Evolutionary conservation across 805 yeast genomes (phyloP), one percentile per base, ranked within the genome.

Genomic region (Zygotorulaspora danielsina): DNA sequence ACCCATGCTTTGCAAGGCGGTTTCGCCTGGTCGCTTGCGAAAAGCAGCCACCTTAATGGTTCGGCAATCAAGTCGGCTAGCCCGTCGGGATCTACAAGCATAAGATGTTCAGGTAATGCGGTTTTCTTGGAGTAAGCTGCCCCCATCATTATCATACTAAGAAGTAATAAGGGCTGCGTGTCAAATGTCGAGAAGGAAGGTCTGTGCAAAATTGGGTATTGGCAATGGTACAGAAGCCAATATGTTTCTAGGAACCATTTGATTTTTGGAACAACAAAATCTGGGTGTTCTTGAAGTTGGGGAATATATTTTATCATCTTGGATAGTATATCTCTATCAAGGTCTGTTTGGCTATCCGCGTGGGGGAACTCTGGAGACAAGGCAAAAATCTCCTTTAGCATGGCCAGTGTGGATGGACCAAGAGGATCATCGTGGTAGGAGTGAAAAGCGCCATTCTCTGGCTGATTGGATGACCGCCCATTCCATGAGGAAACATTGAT

Each of bases 1-100:
- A 84, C 43, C 43, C 43, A 39, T 12, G 43, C 19, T 26, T 37
- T 32, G 18, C 44, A 41, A 15, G 44, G 44, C 8, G 44, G 41
- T 32, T 41, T 36, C 10, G 44, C 44, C 27, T 36, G 38, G 21
- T 41, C 38, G 19, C 44, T 31, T 2, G 44, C 37, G 32, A 41
- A 41, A 17, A 41, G 30, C 12, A 41, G 17, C 44, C 44, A 41
- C 3, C 44, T 34, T 22, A 41, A 17, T 7, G 41, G 44, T 8
- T 31, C 33, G 12, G 44, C 44, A 15, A 41, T 41, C 26, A 24
- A 19, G 19, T 36, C 41, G 8, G 44, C 35, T 5, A 41, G 27
- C 5, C 41, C 44, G 20, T 41, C 37, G 10, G 44, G 37, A 32
- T 41, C 41, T 8, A 24, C 33, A 2, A 41, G 25, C 3, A 16